Evolutionary conservation across 2,329 filamentous ascomycete species (phyloP).

Genomic region (Madurella mycetomatis): DNA sequence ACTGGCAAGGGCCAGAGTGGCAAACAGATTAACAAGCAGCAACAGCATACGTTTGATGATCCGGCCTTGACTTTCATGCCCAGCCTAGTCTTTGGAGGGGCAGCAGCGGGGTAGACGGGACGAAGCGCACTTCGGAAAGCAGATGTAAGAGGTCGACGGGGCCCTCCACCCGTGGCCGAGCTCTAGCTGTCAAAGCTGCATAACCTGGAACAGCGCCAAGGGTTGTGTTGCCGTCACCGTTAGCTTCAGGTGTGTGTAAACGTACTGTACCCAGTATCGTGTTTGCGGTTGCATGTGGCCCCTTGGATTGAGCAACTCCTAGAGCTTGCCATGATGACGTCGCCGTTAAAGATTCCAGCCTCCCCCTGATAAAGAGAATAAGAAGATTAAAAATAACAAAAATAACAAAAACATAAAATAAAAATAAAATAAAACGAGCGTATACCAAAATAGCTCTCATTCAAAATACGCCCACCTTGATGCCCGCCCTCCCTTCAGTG

Average conservation of each 20-base stretch:
- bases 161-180: not conserved
- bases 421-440: too few species aligned
- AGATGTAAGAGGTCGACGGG: too few species aligned
- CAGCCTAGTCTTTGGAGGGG: not conserved
- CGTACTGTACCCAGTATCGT: not conserved
- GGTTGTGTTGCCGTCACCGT: not conserved
- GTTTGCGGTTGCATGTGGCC: too few species aligned
- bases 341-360: too few species aligned
- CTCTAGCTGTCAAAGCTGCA: constrained; percentile 1
- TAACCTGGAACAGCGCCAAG: constrained; percentile 14
- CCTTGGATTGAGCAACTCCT: too few species aligned
- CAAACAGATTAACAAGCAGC: constrained; percentile 10
- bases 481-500: too few species aligned
- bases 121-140: not conserved
- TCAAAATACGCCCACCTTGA: too few species aligned
- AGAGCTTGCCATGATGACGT: too few species aligned
- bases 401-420: too few species aligned
- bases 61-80: constrained; percentile 4
- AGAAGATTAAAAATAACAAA: too few species aligned
- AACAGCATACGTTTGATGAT: constrained; percentile 14
- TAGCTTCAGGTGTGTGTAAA: not conserved
- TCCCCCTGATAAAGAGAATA: too few species aligned
- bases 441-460: too few species aligned
- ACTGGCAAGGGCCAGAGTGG: not conserved
- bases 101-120: constrained; percentile 6